Base-by-base conservation (phyloP, 2,329 filamentous ascomycete genomes). In the Paraphoma sp. region DNA sequence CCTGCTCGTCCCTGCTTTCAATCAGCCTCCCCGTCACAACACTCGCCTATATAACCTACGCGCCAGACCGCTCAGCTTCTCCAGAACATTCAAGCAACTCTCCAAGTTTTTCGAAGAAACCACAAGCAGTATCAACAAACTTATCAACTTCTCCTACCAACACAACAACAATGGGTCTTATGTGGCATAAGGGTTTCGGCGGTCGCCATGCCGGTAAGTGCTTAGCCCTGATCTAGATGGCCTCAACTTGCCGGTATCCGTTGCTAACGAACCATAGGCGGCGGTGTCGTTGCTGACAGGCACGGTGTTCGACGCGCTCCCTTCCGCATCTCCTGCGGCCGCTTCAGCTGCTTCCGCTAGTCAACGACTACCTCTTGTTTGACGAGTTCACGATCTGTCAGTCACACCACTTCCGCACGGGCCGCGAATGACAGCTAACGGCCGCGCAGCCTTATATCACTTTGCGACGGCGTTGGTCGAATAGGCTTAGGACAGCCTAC, bases 291-390 rank as follows among this genome's bases (percentile, higher is more conserved):
- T 10, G 82, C 81, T 56, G 82, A 84, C 73, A 80, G 80, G 63
- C 78, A 85, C 64, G 84, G 84, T 49, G 74, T 80, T 1, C 78
- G 79, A 40, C 76, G 81, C 50, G 81, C 82, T 28, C 81, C 83
- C 6, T 84, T 83, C 69, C 76, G 82, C 40, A 78, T 85, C 67
- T 79, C 78, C 33, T 73, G 78, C 59, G 82, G 83, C 44, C 77
- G 78, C 42, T 80, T 85, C 65, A 83, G 78, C 70, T 86, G 83
- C 72, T 85, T 84, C 74, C 76, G 79, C 56, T 84, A 69, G 74
- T 83, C 48, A 46, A 16, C 23, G 23, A 40, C 44, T 42, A 45
- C 44, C 45, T 12, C 40, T 41, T 44, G 23, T 45, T 51, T 65
- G 47, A 69, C 61, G 65, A 67, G 54, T 45, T 64, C 58, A 73